Evolutionary conservation across 345 rosid genomes (phyloP).

Genomic region (Carallia brachiata): DNA sequence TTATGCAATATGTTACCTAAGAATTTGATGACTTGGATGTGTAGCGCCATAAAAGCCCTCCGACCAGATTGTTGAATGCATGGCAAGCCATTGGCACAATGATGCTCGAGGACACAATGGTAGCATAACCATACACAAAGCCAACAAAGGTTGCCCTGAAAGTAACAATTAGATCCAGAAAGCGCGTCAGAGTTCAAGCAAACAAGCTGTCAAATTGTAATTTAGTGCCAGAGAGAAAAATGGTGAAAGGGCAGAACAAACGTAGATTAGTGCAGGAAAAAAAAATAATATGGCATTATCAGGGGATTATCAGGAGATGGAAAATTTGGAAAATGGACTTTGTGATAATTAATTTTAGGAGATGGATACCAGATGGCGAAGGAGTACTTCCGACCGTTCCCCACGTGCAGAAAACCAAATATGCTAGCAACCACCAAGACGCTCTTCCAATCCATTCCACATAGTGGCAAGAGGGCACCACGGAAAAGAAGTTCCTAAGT

Average conservation of each 20-base stretch:
- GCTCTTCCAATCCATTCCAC: constrained; percentile 67
- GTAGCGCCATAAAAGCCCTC: constrained; percentile 70
- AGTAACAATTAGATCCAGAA: not conserved
- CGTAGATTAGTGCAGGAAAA: too few relatives aligned
- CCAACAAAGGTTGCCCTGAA: constrained; percentile 89
- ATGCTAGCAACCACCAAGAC: constrained; percentile 50
- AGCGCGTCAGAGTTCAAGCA: too few relatives aligned
- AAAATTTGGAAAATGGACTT: not conserved
- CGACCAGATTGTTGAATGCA: constrained; percentile 71
- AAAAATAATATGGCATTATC: too few relatives aligned
- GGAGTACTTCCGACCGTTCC: constrained; percentile 81
- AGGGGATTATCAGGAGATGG: too few relatives aligned
- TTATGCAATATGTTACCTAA: not conserved
- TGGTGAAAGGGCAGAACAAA: not conserved
- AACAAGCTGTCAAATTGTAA: not conserved
- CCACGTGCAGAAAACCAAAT: constrained; percentile 79
- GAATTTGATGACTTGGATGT: constrained; percentile 35
- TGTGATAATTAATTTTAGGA: not conserved
- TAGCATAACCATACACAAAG: constrained; percentile 61
- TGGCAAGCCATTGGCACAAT: constrained; percentile 75
- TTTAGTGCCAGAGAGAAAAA: not conserved
- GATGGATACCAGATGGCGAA: constrained; percentile 70
- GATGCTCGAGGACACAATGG: constrained; percentile 58
- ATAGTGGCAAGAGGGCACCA: constrained; percentile 66
- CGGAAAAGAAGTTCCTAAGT: constrained; percentile 80